phyloP scores from a whole-genome alignment of 495 filamentous ascomycete genomes.

The Cercophora newfieldiana region DNA sequence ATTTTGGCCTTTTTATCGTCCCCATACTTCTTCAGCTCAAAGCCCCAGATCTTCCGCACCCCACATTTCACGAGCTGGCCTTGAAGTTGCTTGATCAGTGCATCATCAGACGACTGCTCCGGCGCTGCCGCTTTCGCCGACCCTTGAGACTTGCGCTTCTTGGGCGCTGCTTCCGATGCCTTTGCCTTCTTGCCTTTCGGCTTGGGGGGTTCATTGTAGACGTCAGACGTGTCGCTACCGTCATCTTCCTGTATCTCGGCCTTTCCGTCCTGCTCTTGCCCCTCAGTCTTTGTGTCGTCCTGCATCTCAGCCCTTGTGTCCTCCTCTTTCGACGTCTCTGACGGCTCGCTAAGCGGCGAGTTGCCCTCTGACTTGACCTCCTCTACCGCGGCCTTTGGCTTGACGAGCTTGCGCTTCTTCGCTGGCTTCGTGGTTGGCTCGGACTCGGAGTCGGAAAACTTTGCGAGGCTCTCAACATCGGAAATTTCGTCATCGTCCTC shows the following conservation, averaged over 20 bases:
- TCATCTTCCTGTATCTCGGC: constrained; percentile 56
- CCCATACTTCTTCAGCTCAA: constrained; percentile 77
- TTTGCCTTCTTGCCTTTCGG: constrained; percentile 47
- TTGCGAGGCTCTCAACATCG: too few relatives aligned
- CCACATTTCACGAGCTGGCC: constrained; percentile 87
- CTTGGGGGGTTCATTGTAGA: constrained; percentile 69
- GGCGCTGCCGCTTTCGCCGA: constrained; percentile 33
- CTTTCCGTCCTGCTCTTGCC: neutral
- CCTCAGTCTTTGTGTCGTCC: constrained; percentile 19
- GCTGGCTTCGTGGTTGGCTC: constrained; percentile 5
- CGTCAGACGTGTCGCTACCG: constrained; percentile 76
- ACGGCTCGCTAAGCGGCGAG: neutral
- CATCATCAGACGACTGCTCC: constrained; percentile 65
- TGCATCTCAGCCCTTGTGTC: constrained; percentile 29
- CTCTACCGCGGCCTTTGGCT: neutral
- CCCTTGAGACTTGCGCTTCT: constrained; percentile 26
- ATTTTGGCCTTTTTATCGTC: constrained; percentile 72
- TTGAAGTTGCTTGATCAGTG: constrained; percentile 89
- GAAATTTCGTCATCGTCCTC: constrained; percentile 28
- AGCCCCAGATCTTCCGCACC: constrained; percentile 87
- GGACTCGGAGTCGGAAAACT: too few relatives aligned
- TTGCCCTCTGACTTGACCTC: neutral
- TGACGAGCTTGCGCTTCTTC: constrained; percentile 17
- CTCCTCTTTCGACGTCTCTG: neutral
- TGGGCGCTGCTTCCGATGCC: neutral